Evolutionary conservation across 768 basidiomycete species (phyloP).

Genomic region (Tylopilus sp.): DNA sequence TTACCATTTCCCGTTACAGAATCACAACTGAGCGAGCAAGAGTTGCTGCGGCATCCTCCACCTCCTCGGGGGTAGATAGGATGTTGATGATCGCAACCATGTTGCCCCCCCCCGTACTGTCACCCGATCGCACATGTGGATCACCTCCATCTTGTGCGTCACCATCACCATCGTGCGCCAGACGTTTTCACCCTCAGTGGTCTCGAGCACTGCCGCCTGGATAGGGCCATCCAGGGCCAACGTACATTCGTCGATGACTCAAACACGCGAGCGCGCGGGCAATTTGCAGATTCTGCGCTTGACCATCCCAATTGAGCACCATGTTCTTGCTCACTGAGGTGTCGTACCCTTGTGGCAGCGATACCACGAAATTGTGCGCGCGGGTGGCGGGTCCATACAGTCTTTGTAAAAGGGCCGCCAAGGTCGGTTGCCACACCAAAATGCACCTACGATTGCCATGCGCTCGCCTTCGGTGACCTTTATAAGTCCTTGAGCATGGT

Average conservation of each 20-base stretch:
- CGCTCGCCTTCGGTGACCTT: too few species aligned
- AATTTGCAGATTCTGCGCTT: constrained; percentile 90
- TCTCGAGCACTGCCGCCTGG: constrained; percentile 77
- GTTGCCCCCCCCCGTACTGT: too few species aligned
- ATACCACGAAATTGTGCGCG: constrained; percentile 82
- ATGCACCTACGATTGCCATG: too few species aligned
- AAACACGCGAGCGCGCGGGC: constrained; percentile 84
- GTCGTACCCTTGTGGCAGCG: constrained; percentile 80
- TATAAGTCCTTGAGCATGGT: too few species aligned
- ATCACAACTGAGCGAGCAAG: too few species aligned
- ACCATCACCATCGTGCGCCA: constrained; percentile 85
- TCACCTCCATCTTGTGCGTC: constrained; percentile 88
- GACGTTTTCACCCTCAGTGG: constrained; percentile 60
- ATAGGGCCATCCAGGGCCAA: constrained; percentile 84
- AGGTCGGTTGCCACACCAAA: too few species aligned
- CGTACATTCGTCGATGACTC: constrained; percentile 91
- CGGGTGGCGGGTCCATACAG: constrained; percentile 46
- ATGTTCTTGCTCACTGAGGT: constrained; percentile 91
- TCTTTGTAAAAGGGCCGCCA: too few species aligned
- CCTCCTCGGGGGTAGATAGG: too few species aligned
- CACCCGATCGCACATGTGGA: constrained; percentile 90
- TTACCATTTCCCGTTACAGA: too few species aligned
- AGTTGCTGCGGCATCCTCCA: too few species aligned
- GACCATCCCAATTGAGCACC: constrained; percentile 86
- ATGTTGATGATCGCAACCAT: too few species aligned